Percentiles rank a stretch among this genome's conserved stretches.
These are phyloP conservation scores for Ceratobasidium sp. DNA, from an alignment of 1,284 basidiomycete species.

Conservation along the genomic window DNA sequence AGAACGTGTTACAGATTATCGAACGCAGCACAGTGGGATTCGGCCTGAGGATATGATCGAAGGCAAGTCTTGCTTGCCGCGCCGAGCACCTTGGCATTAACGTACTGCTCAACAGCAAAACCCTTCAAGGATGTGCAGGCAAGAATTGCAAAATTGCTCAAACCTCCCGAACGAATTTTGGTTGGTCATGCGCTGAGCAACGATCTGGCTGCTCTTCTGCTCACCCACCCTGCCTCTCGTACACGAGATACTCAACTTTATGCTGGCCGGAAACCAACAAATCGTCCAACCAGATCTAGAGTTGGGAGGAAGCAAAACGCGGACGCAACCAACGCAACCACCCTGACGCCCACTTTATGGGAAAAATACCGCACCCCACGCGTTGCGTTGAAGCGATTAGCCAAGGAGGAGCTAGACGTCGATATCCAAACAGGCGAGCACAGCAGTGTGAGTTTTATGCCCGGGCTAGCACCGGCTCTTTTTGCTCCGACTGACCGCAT, in stretches of 20 bases:
- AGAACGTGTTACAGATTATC: constrained; percentile 93
- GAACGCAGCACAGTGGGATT: constrained; percentile 93
- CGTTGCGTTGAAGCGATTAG: constrained; percentile 80
- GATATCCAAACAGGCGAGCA: constrained; percentile 92
- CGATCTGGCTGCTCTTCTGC: constrained; percentile 89
- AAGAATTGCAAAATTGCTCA: constrained; percentile 81
- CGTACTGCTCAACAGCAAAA: constrained; percentile 66
- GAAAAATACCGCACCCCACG: constrained; percentile 67
- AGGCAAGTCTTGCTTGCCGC: constrained; percentile 25
- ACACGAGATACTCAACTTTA: constrained; percentile 85
- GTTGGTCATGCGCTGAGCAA: constrained; percentile 95
- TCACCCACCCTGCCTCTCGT: constrained; percentile 87
- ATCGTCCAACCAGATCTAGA: constrained; percentile 44
- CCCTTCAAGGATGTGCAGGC: constrained; percentile 86
- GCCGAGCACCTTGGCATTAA: neutral
- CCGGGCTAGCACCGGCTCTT: constrained; percentile 16
- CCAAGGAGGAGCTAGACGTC: constrained; percentile 84
- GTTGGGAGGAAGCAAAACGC: constrained; percentile 13
- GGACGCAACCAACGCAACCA: neutral
- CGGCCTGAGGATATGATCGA: constrained; percentile 77
- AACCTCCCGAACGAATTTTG: constrained; percentile 76
- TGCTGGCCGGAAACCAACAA: constrained; percentile 63
- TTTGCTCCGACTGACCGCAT: constrained; percentile 14
- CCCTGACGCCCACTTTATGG: constrained; percentile 60
- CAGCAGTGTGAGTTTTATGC: constrained; percentile 73